These are phyloP conservation scores for Hypholoma fasciculare DNA, from an alignment of 768 basidiomycete species.

Conservation along the genomic window DNA sequence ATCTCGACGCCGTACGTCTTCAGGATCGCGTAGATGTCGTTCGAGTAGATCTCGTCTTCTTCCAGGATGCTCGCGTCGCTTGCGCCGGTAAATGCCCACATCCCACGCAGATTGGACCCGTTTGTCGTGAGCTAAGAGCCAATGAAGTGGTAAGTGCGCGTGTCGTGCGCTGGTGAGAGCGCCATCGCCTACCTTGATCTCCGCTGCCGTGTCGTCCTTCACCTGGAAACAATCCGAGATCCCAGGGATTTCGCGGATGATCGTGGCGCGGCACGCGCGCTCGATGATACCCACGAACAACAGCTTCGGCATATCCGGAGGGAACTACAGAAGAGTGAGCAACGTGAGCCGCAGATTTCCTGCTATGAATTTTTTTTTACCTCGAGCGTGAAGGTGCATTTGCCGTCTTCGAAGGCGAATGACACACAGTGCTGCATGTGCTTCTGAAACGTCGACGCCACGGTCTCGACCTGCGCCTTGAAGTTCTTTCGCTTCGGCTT, in stretches of 20 bases:
- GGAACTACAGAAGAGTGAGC: slow-evolving; percentile 57
- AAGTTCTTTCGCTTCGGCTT: slow-evolving; percentile 31
- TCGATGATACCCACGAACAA: slow-evolving; percentile 94
- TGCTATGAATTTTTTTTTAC: slow-evolving; percentile 36
- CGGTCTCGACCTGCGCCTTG: slow-evolving; percentile 39
- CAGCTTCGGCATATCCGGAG: slow-evolving; percentile 86
- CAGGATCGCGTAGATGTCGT: slow-evolving; percentile 91
- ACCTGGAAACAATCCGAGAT: slow-evolving; percentile 86
- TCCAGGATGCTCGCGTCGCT: slow-evolving; percentile 63
- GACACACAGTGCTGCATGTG: slow-evolving; percentile 65
- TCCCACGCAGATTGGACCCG: slow-evolving; percentile 88
- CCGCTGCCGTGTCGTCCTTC: slow-evolving; percentile 56
- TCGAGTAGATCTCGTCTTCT: slow-evolving; percentile 83
- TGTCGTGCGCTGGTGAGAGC: not conserved
- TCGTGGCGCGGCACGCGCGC: slow-evolving; percentile 76
- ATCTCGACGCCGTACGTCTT: slow-evolving; percentile 97
- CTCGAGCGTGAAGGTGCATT: slow-evolving; percentile 81
- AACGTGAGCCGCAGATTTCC: not conserved
- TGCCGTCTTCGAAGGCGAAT: slow-evolving; percentile 68
- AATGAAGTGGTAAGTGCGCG: not conserved
- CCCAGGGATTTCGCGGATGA: slow-evolving; percentile 87
- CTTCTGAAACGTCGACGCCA: slow-evolving; percentile 53
- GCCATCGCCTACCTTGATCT: slow-evolving; percentile 41
- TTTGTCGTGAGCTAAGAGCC: slow-evolving; percentile 72
- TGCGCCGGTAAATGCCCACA: slow-evolving; percentile 75